Percentiles rank a stretch among this genome's conserved stretches.
These are phyloP conservation scores for Clavulina sp. DNA, from an alignment of 768 basidiomycete genomes.

Conservation along the genomic window DNA sequence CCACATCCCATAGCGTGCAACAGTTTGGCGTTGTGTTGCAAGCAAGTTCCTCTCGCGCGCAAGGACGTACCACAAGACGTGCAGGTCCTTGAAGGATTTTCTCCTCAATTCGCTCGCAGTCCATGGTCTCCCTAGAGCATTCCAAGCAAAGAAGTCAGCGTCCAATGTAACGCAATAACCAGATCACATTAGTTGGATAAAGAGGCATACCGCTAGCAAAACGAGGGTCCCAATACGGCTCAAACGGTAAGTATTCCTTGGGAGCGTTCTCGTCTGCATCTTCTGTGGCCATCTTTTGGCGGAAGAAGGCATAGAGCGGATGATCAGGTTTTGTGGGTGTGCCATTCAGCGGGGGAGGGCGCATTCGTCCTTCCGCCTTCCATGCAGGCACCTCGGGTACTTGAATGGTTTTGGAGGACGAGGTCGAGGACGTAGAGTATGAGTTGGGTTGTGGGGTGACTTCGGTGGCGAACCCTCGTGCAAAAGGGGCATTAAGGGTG, in stretches of 20 bases:
- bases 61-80: conserved; percentile 87
- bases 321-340: background rate
- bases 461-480: no score
- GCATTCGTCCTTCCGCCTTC: no score
- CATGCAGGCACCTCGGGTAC: no score
- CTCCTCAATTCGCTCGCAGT: conserved; percentile 66
- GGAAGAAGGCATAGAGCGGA: conserved; percentile 1
- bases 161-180: background rate
- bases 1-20: conserved; percentile 34
- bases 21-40: conserved; percentile 71
- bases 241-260: background rate
- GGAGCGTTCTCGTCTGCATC: background rate
- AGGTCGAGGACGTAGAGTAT: no score
- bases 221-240: background rate
- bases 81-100: conserved; percentile 85
- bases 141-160: conserved; percentile 18
- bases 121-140: conserved; percentile 88
- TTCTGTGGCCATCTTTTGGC: background rate
- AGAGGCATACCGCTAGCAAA: background rate
- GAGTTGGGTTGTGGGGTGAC: no score
- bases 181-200: background rate
- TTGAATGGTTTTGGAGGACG: no score
- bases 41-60: conserved; percentile 79
- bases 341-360: background rate
- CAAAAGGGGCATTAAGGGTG: no score